Conservation (phyloP, 1,284 basidiomycete genomes). For the Erythrobasidium hasegawianum region DNA sequence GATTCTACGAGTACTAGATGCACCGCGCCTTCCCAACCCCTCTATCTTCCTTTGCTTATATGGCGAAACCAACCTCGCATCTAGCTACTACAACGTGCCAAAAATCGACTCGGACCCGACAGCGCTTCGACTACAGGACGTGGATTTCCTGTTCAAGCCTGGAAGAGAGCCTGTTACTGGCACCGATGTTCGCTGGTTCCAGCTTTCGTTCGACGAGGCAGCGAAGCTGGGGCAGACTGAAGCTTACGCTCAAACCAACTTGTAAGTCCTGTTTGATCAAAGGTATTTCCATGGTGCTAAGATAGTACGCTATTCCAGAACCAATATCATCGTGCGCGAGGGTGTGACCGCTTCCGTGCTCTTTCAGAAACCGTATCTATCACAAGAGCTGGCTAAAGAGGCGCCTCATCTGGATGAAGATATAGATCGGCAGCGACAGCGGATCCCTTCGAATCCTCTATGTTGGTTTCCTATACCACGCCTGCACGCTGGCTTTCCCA, state of each 20-base stretch:
- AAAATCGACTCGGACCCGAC: constrained; percentile 1
- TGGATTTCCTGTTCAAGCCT: constrained; percentile 1
- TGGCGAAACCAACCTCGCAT: constrained; percentile 21
- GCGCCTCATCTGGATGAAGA: constrained; percentile 8
- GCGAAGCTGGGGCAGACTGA: not conserved
- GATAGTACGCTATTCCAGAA: not conserved
- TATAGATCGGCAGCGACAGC: constrained; percentile 1
- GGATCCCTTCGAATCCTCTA: constrained; percentile 1
- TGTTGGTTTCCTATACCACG: constrained; percentile 15
- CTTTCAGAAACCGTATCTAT: not conserved
- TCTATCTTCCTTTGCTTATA: constrained; percentile 14
- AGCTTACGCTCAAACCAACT: constrained; percentile 22
- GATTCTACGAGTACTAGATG: constrained; percentile 18
- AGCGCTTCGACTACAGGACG: constrained; percentile 10
- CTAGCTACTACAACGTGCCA: constrained; percentile 13
- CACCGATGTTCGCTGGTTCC: constrained; percentile 24
- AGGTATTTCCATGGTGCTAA: too few species aligned
- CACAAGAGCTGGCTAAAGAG: not conserved
- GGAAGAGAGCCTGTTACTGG: constrained; percentile 7
- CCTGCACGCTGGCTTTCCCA: constrained; percentile 7
- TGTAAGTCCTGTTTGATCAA: constrained; percentile 17
- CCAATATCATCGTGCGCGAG: constrained; percentile 17
- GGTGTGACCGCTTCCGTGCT: constrained; percentile 8
- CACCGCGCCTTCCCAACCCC: constrained; percentile 7
- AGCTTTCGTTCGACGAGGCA: constrained; percentile 5